A percentile compares a stretch with the other conserved stretches of the same genome.
Evolutionary conservation across 2,329 filamentous ascomycete genomes (phyloP).

Genomic region (Aspergillus ochraceoroseus): DNA sequence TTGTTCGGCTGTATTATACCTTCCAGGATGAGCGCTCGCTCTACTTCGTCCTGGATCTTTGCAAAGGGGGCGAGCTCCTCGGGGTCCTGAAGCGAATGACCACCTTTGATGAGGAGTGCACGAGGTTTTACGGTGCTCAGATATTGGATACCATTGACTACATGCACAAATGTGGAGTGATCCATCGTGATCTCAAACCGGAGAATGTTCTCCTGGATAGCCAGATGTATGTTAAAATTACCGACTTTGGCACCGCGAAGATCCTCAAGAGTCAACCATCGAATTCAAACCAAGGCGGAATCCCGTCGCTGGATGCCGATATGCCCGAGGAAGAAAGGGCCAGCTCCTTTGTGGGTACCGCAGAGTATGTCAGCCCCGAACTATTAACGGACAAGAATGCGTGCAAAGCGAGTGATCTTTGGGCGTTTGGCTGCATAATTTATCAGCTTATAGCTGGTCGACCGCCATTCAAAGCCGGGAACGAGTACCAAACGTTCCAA

Average conservation of each 20-base stretch:
- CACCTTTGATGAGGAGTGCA: conserved; percentile 93
- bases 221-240: conserved; percentile 97
- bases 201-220: conserved; percentile 94
- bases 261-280: conserved; percentile 61
- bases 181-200: conserved; percentile 93
- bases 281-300: conserved; percentile 44
- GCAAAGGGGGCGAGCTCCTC: conserved; percentile 83
- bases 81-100: conserved; percentile 90
- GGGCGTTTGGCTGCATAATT: conserved; percentile 97
- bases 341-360: conserved; percentile 93
- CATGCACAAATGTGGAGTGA: conserved; percentile 94
- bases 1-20: conserved; percentile 95
- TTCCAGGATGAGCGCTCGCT: conserved; percentile 95
- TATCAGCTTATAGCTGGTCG: conserved; percentile 94
- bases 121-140: conserved; percentile 88
- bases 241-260: conserved; percentile 98
- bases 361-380: conserved; percentile 96
- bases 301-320: conserved; percentile 48
- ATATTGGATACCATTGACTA: conserved; percentile 95
- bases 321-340: conserved; percentile 65
- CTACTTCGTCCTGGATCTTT: conserved; percentile 94
- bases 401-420: conserved; percentile 94
- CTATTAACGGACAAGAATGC: conserved; percentile 94
- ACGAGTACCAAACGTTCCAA: conserved; percentile 96
- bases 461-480: conserved; percentile 91